phyloP scores from a whole-genome alignment of 225 moss, liverwort and hornwort genomes.

The Rhytidiadelphus loreus region DNA sequence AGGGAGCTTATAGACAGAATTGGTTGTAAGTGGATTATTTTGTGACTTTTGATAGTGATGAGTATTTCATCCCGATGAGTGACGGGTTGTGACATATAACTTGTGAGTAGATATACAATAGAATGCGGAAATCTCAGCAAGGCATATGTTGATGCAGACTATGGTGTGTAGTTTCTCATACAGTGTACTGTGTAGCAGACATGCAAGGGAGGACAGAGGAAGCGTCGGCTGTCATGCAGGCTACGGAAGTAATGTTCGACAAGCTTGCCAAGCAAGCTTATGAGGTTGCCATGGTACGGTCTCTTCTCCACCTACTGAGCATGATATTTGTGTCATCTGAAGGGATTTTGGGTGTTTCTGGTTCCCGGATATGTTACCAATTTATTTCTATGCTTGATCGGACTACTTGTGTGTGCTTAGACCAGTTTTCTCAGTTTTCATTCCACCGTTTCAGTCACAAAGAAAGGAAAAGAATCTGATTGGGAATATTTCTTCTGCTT shows the following conservation, averaged over 20 bases:
- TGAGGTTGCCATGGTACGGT: constrained; percentile 33
- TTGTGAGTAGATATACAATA: not conserved
- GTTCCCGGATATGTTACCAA: not conserved
- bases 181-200: constrained; percentile 16
- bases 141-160: not conserved
- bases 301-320: not conserved
- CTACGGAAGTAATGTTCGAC: constrained; percentile 42
- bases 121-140: not conserved
- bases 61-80: not conserved
- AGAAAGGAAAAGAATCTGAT: not conserved
- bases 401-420: not conserved
- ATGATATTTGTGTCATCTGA: not conserved
- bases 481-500: not conserved
- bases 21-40: not conserved
- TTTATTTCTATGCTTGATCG: not conserved
- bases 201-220: constrained; percentile 25
- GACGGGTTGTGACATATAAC: not conserved
- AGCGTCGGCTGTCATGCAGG: constrained; percentile 23
- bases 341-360: not conserved
- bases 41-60: not conserved
- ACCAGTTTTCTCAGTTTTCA: not conserved
- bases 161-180: not conserved
- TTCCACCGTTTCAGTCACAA: not conserved
- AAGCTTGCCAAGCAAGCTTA: constrained; percentile 41
- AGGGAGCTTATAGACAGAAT: not conserved